Evolutionary conservation across 2,329 filamentous ascomycete species (phyloP).

Genomic region (Pseudocercospora eumusae): DNA sequence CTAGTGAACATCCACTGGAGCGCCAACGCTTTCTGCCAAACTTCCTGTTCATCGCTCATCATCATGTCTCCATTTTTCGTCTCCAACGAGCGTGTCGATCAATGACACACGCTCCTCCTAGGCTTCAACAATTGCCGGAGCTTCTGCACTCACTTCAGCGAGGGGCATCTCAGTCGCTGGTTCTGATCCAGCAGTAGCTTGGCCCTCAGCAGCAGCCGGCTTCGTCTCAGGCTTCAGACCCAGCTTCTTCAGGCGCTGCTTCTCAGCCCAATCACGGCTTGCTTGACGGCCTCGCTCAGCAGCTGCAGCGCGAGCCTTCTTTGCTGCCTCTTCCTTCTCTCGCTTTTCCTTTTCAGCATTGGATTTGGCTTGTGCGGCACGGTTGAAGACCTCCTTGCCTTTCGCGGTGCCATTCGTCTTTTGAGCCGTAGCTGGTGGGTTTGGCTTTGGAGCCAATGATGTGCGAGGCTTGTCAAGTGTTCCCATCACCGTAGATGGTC

Average conservation of each 20-base stretch:
- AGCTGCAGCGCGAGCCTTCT: constrained; percentile 49
- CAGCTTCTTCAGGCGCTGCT: constrained; percentile 36
- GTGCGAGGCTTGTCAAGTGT: constrained; percentile 8
- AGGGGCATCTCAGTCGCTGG: background rate
- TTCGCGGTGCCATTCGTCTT: constrained; percentile 42
- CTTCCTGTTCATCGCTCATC: background rate
- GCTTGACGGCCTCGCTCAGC: constrained; percentile 48
- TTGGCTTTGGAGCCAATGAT: constrained; percentile 18
- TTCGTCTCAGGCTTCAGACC: constrained; percentile 3
- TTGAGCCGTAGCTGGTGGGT: constrained; percentile 17
- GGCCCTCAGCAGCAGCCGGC: background rate
- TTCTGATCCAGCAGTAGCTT: background rate
- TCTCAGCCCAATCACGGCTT: constrained; percentile 54
- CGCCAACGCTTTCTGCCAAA: constrained; percentile 2
- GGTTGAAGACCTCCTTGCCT: constrained; percentile 50
- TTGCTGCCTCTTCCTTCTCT: constrained; percentile 53
- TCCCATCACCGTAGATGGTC: constrained; percentile 12
- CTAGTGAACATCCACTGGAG: background rate
- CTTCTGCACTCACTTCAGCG: background rate
- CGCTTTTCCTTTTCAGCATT: constrained; percentile 44
- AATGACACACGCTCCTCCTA: background rate
- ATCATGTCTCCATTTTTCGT: background rate
- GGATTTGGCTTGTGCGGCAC: constrained; percentile 47
- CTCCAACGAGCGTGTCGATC: background rate
- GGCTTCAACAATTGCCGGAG: background rate